These are phyloP conservation scores for Pleurotus platypus DNA, from an alignment of 768 basidiomycete genomes.

Conservation along the genomic window DNA sequence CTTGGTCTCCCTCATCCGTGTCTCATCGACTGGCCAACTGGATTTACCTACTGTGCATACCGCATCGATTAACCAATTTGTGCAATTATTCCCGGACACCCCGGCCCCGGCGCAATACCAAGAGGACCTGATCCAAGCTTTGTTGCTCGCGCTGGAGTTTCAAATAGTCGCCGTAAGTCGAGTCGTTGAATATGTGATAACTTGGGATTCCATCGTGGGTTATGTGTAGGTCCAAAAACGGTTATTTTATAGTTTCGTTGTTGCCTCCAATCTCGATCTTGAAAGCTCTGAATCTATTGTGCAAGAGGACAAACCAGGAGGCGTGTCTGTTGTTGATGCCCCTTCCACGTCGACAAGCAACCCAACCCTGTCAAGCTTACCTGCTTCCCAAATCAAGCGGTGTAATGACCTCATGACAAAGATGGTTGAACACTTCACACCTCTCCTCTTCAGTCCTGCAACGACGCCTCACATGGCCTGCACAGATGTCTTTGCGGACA, in stretches of 20 bases:
- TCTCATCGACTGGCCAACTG: constrained; percentile 51
- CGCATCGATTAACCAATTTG: constrained; percentile 38
- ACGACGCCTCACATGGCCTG: constrained; percentile 72
- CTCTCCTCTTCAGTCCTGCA: constrained; percentile 67
- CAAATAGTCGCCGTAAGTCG: constrained; percentile 45
- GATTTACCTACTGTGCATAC: constrained; percentile 53
- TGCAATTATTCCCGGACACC: constrained; percentile 45
- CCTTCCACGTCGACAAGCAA: neutral
- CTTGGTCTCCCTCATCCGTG: constrained; percentile 53
- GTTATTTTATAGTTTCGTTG: constrained; percentile 61
- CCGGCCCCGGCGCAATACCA: constrained; percentile 39
- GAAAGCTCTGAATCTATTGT: constrained; percentile 18
- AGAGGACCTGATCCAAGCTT: constrained; percentile 46
- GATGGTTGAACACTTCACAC: constrained; percentile 67
- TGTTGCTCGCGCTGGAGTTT: constrained; percentile 47
- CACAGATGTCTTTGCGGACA: constrained; percentile 67
- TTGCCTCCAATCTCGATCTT: constrained; percentile 52
- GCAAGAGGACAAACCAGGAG: neutral
- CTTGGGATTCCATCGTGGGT: neutral
- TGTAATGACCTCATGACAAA: constrained; percentile 48
- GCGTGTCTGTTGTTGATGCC: neutral
- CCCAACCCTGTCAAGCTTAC: neutral
- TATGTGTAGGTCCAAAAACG: constrained; percentile 51
- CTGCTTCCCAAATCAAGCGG: constrained; percentile 26
- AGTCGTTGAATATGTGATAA: neutral